Evolutionary conservation across 176 grass and related monocot species (phyloP), one percentile per base, ranked within the genome.

Genomic region (Eremochloa ophiuroides): DNA sequence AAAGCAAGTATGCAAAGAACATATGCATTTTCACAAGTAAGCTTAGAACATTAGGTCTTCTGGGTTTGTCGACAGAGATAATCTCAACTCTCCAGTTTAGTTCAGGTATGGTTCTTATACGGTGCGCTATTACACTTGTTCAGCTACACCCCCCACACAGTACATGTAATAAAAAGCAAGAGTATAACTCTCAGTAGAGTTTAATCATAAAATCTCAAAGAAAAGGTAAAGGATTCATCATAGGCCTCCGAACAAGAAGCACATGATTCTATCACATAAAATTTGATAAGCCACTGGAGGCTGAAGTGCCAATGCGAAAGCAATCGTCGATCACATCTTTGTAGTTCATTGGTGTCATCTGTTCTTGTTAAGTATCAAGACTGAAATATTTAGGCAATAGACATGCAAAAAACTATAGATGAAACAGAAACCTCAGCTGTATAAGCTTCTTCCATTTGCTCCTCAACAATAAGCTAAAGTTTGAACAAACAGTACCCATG

Each of bases 351-450:
- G 55, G 48, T 33, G 15, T 62, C 60, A 74, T 84, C 23, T 77
- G 17, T 71, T 65, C 69, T 71, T 80, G 70, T 80, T 65, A 83
- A 46, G 26, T 83, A 83, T 80, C 11, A 8, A 81, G 44, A 42
- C 59, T 23, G 27, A 58, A 80, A 80, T 56, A 43, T 79, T 78
- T 66, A 29, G 69, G 44, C 47, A 62, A 65, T 64, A 73, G 29
- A 34, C 44, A 80, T 56, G 80, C 76, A 80, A 62, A 61, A 28
- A 80, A 56, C 62, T 80, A 44, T 71, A 30, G 62, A 56, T 76
- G 76, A 87, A 83, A 83, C 65, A 31, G 34, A 61, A 77, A 70
- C 83, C n/a, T 76, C 37, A 78, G 58, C 12, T 63, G 71, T 87
- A 74, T 62, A 84, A 29, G 51, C 62, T 80, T 80, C 77, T 46